Conservation (phyloP, 805 yeast species). For the Spathaspora boniae region DNA sequence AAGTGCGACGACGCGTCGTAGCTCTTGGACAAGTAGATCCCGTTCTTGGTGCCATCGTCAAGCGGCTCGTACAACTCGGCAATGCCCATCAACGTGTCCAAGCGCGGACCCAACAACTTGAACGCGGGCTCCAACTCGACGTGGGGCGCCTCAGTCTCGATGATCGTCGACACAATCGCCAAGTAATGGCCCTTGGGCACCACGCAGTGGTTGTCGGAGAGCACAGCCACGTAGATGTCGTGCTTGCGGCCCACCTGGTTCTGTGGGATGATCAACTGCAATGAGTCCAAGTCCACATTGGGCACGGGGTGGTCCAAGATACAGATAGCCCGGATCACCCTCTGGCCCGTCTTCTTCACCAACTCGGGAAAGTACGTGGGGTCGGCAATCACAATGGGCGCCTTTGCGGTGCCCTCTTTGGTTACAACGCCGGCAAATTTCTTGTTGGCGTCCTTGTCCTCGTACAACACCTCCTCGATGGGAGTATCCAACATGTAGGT, state of each 20-base stretch:
- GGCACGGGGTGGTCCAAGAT: constrained; percentile 87
- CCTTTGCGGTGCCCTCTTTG: constrained; percentile 86
- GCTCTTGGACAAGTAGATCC: constrained; percentile 79
- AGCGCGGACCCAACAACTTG: constrained; percentile 74
- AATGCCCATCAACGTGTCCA: constrained; percentile 90
- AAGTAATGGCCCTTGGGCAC: constrained; percentile 84
- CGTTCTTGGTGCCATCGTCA: constrained; percentile 76
- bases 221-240: constrained; percentile 90
- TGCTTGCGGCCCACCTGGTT: constrained; percentile 89
- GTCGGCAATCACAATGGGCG: constrained; percentile 93
- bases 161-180: constrained; percentile 91
- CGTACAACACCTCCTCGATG: constrained; percentile 80
- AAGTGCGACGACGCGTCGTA: constrained; percentile 95
- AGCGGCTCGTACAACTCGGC: constrained; percentile 86
- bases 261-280: constrained; percentile 94
- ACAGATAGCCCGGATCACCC: constrained; percentile 83
- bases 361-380: constrained; percentile 94
- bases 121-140: constrained; percentile 91
- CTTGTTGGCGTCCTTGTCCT: constrained; percentile 44
- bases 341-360: constrained; percentile 68
- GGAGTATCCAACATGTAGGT: constrained; percentile 98
- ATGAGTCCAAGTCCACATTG: constrained; percentile 80
- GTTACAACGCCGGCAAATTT: constrained; percentile 84
- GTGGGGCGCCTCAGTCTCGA: constrained; percentile 92
- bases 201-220: constrained; percentile 87